A percentile compares a stretch with the other conserved stretches of the same genome.
These are phyloP conservation scores for Westerdykella aurantiaca DNA, from an alignment of 2,329 filamentous ascomycete species.

Conservation along the genomic window DNA sequence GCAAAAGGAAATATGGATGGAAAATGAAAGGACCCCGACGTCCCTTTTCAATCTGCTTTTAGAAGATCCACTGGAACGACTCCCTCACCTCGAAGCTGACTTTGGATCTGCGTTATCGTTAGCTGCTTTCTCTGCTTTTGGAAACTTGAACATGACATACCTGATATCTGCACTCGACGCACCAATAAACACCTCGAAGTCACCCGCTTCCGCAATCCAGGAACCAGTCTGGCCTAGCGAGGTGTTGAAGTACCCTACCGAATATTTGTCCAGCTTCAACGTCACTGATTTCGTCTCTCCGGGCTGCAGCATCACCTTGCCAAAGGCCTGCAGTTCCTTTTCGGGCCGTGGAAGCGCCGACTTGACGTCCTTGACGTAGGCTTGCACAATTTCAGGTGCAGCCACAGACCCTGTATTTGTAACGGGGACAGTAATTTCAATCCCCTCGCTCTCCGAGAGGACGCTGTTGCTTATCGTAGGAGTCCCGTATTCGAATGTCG, in stretches of 20 bases:
- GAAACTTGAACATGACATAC: conserved; percentile 39
- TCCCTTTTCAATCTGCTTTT: conserved; percentile 6
- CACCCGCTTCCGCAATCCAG: conserved; percentile 63
- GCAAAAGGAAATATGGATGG: background rate
- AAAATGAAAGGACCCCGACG: too few species aligned
- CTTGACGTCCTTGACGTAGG: conserved; percentile 60
- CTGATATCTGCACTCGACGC: conserved; percentile 59
- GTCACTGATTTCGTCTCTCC: conserved; percentile 32
- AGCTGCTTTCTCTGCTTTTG: conserved; percentile 5
- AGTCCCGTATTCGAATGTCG: conserved; percentile 60
- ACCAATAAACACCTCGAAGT: conserved; percentile 56
- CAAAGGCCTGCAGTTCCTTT: conserved; percentile 66
- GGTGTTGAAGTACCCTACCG: conserved; percentile 58
- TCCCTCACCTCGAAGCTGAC: conserved; percentile 55
- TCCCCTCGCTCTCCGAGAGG: conserved; percentile 42
- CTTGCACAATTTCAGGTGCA: conserved; percentile 61
- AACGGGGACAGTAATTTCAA: conserved; percentile 47
- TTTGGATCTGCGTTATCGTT: conserved; percentile 38
- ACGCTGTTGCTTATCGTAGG: conserved; percentile 48
- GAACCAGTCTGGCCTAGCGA: conserved; percentile 41
- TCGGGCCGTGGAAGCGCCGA: conserved; percentile 59
- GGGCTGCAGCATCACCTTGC: conserved; percentile 37
- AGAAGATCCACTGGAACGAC: conserved; percentile 63
- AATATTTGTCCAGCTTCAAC: conserved; percentile 41
- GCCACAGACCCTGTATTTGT: conserved; percentile 53